Evolutionary conservation across 768 basidiomycete genomes (phyloP), one percentile per base, ranked within the genome.

Genomic region (Glaciozyma antarctica): DNA sequence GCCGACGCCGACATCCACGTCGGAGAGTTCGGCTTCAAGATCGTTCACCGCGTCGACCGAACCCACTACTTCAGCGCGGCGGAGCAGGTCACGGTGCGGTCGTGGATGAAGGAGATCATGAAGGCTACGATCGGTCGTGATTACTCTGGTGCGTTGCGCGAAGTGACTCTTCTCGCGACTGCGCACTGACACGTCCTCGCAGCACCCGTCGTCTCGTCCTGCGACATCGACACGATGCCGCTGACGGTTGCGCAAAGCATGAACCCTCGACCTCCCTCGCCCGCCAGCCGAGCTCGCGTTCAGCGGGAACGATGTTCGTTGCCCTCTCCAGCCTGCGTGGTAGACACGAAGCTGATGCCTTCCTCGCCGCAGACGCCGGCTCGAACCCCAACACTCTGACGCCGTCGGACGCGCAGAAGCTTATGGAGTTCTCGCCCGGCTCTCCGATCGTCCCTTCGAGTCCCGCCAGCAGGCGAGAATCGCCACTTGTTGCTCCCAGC

Each of bases 51-150:
- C 53, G 78, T 82, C 10, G 88, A 90, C 75, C 89, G 87, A 78
- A 81, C 87, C 1, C 91, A 98, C 76, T 90, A 77, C 74, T 99
- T 99, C 78, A 90, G 88, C 68, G 90, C 90, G 0, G 88, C 91
- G 28, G 92, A 97, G 73, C 89, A 90, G 77, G 73, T 78, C 1
- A 78, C 84, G 45, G 82, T 95, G 56, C 84, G 95, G n/a, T 90
- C 90, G 70, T 98, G 95, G 94, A 98, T 98, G 95, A 99, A 98
- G 79, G 90, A 93, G 12, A 84, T 99, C 71, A 97, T 98, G 90
- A 99, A 98, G 76, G 90, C 94, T 3, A 97, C 94, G 17, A 99
- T 99, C 71, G 86, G 84, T 13, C 81, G 95, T 62, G 95, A 98
- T 75, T 97, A 93, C 75, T 82, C 86, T 13, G 87, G 91, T 93